These are phyloP conservation scores for Geoglossum glabrum DNA, from an alignment of 495 filamentous ascomycete species.

Conservation along the genomic window DNA sequence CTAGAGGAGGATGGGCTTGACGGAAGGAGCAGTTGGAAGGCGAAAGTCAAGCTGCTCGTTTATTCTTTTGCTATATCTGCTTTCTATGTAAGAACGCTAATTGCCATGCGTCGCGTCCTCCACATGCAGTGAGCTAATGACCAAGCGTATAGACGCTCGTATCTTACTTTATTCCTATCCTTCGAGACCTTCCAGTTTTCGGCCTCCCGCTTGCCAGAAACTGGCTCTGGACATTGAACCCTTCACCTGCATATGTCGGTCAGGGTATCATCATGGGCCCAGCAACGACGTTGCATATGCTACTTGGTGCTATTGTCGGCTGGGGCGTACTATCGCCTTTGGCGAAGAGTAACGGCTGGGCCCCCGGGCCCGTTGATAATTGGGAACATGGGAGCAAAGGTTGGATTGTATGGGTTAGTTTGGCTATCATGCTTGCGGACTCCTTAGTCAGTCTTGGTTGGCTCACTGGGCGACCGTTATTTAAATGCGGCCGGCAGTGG, in stretches of 20 bases:
- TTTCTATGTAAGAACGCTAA: slow-evolving; percentile 20
- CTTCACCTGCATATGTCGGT: slow-evolving; percentile 83
- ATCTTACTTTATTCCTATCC: slow-evolving; percentile 76
- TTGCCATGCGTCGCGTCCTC: not conserved
- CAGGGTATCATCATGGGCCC: slow-evolving; percentile 67
- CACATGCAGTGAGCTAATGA: not conserved
- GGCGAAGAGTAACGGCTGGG: slow-evolving; percentile 73
- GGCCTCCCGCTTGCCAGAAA: slow-evolving; percentile 48
- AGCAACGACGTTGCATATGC: slow-evolving; percentile 86
- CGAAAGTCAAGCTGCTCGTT: slow-evolving; percentile 20
- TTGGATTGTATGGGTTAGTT: slow-evolving; percentile 91
- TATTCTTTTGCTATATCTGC: slow-evolving; percentile 32
- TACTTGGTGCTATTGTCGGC: slow-evolving; percentile 71
- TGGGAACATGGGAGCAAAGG: slow-evolving; percentile 88
- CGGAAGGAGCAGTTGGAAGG: not conserved
- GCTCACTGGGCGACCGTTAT: slow-evolving; percentile 43
- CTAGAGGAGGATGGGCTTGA: not conserved
- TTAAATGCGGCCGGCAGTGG: slow-evolving; percentile 23
- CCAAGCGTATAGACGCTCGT: slow-evolving; percentile 41
- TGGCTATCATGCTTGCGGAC: slow-evolving; percentile 94
- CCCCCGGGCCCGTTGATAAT: slow-evolving; percentile 62
- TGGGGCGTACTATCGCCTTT: slow-evolving; percentile 85
- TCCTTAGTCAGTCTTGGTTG: slow-evolving; percentile 73
- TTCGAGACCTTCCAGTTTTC: slow-evolving; percentile 71
- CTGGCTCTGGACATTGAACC: slow-evolving; percentile 95